Percentiles rank a stretch among this genome's conserved stretches.
Evolutionary conservation across 2,329 filamentous ascomycete species (phyloP).

Genomic region (Dactylella cylindrospora): DNA sequence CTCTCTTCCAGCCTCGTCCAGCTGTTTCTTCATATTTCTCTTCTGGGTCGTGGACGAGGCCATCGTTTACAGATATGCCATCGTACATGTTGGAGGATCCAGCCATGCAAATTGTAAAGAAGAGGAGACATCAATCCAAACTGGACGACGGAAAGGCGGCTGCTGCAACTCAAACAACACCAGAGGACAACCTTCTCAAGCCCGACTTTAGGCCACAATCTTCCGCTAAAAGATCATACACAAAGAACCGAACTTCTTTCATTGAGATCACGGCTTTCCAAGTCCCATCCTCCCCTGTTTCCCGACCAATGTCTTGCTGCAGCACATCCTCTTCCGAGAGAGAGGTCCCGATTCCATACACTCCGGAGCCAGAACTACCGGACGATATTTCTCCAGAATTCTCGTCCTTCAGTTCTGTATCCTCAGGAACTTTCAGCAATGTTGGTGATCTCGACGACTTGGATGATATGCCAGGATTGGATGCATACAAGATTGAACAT

Average conservation of each 20-base stretch:
- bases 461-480: constrained; percentile 20
- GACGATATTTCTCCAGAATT: constrained; percentile 41
- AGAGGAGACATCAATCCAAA: constrained; percentile 39
- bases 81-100: constrained; percentile 39
- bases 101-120: constrained; percentile 42
- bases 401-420: constrained; percentile 42
- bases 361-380: constrained; percentile 32
- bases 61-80: constrained; percentile 27
- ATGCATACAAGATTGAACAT: constrained; percentile 38
- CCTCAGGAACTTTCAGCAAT: constrained; percentile 41
- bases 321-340: constrained; percentile 25
- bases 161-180: constrained; percentile 13
- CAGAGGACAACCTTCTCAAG: constrained; percentile 21
- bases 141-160: constrained; percentile 30
- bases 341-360: constrained; percentile 37
- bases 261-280: constrained; percentile 42
- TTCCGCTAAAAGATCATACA: constrained; percentile 26
- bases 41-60: constrained; percentile 24
- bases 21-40: constrained; percentile 31
- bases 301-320: constrained; percentile 20
- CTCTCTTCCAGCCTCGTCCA: constrained; percentile 31
- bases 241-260: constrained; percentile 37
- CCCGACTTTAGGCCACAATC: constrained; percentile 27
- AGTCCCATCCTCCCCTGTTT: constrained; percentile 25
- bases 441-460: constrained; percentile 37